phyloP scores from a whole-genome alignment of 1,284 basidiomycete genomes.

The Austroboletus novae-zelandiae region DNA sequence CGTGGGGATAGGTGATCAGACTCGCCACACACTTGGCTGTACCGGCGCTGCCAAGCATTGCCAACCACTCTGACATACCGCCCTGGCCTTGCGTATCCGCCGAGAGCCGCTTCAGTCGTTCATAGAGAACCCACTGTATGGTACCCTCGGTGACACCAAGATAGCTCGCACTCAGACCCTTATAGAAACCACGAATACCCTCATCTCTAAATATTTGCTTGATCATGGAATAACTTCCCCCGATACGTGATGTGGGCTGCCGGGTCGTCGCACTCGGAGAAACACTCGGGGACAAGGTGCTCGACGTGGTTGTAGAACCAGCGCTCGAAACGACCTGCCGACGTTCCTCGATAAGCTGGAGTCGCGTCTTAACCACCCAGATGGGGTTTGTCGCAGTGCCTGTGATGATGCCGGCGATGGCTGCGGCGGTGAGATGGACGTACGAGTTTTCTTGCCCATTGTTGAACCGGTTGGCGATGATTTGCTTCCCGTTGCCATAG shows the following conservation, averaged over 20 bases:
- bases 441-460: conserved; percentile 79
- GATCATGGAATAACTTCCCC: conserved; percentile 63
- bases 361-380: conserved; percentile 97
- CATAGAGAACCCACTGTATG: conserved; percentile 98
- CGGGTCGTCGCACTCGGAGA: neutral
- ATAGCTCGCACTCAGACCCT: conserved; percentile 92
- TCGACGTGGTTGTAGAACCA: neutral
- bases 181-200: conserved; percentile 89
- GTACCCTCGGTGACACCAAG: conserved; percentile 96
- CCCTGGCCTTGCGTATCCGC: conserved; percentile 53
- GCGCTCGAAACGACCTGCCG: conserved; percentile 9
- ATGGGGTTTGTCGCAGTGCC: conserved; percentile 95
- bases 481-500: conserved; percentile 94
- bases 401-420: conserved; percentile 82
- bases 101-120: conserved; percentile 71
- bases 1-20: conserved; percentile 95
- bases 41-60: conserved; percentile 89
- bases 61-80: conserved; percentile 63
- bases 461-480: conserved; percentile 85
- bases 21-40: conserved; percentile 92
- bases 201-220: conserved; percentile 77
- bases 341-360: conserved; percentile 64
- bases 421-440: conserved; percentile 87
- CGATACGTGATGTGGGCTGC: conserved; percentile 28
- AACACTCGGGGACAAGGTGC: neutral